phyloP scores from a whole-genome alignment of 2,329 filamentous ascomycete genomes.

The Mycosphaerella sp. region DNA sequence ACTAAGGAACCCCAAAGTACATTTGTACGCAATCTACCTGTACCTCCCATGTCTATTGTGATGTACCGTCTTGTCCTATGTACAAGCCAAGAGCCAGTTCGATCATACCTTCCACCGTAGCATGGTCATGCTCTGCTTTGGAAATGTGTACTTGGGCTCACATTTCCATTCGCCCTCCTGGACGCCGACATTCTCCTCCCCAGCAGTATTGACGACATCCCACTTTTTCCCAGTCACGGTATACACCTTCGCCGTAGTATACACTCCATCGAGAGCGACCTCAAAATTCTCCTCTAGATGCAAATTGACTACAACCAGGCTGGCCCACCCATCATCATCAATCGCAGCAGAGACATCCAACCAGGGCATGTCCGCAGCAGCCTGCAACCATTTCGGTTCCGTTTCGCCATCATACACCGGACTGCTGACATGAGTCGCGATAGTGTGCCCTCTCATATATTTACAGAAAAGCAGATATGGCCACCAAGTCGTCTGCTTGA shows the following conservation, averaged over 20 bases:
- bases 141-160: slow-evolving; percentile 56
- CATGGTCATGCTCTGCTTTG: slow-evolving; percentile 64
- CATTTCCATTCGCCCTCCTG: slow-evolving; percentile 58
- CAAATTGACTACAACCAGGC: slow-evolving; percentile 67
- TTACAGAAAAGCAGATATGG: slow-evolving; percentile 61
- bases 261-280: slow-evolving; percentile 53
- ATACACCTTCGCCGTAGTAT: slow-evolving; percentile 49
- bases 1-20: too few species aligned
- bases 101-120: slow-evolving; percentile 47
- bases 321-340: slow-evolving; percentile 54
- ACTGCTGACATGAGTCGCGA: slow-evolving; percentile 59
- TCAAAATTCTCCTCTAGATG: slow-evolving; percentile 53
- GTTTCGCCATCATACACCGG: slow-evolving; percentile 62
- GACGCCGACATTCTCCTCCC: slow-evolving; percentile 56
- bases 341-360: slow-evolving; percentile 60
- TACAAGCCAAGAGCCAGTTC: not conserved
- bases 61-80: not conserved
- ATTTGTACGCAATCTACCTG: not conserved
- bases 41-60: not conserved
- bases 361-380: slow-evolving; percentile 62
- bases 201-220: slow-evolving; percentile 55
- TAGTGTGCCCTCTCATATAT: slow-evolving; percentile 66
- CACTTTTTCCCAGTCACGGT: slow-evolving; percentile 55
- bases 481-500: slow-evolving; percentile 71
- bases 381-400: slow-evolving; percentile 57